Evolutionary conservation across 306 rosid species (phyloP), one percentile per base, ranked within the genome.

Genomic region (Cucumis melo): DNA sequence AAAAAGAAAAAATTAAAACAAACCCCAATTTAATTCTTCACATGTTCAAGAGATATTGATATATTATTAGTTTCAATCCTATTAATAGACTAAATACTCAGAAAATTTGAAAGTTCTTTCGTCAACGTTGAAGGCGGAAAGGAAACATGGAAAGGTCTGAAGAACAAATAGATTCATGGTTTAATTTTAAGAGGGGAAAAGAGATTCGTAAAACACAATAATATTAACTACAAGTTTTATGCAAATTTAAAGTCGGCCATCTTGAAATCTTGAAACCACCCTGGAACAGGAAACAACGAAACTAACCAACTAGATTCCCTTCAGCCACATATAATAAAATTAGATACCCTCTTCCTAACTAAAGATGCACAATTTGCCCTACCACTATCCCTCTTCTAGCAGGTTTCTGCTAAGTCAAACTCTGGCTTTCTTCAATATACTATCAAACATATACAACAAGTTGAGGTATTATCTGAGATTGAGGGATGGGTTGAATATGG

Each of bases 361-460:
- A 85, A 81, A 87, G 91, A 84, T 82, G 82, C 82, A 84, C 91
- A 85, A 79, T 85, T 88, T 64, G 82, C 84, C 85, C 76, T 81
- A 82, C 81, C 44, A 78, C 82, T 78, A 36, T 78, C 74, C 85
- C 85, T 82, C 86, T 57, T 83, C 87, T 81, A 88, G 73, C 80
- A 82, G 86, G 85, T 87, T 80, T 82, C 83, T 81, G 85, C 82
- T 79, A 84, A 78, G 83, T 84, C 83, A 74, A 80, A 72, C 87
- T 79, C 79, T 20, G 87, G 86, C 81, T 88, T 87, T 80, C 86
- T 86, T 83, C 81, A 48, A 44, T 50, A 24, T 46, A 88, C 89
- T 83, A 88, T 79, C 87, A 88, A 87, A 91, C 83, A 85, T 89
- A 77, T 91, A 86, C 95, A 87, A 59, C 81, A 86, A 85, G 83